These are phyloP conservation scores for Fraxinus anomala DNA, from an alignment of 257 asterid species.

Conservation along the genomic window DNA sequence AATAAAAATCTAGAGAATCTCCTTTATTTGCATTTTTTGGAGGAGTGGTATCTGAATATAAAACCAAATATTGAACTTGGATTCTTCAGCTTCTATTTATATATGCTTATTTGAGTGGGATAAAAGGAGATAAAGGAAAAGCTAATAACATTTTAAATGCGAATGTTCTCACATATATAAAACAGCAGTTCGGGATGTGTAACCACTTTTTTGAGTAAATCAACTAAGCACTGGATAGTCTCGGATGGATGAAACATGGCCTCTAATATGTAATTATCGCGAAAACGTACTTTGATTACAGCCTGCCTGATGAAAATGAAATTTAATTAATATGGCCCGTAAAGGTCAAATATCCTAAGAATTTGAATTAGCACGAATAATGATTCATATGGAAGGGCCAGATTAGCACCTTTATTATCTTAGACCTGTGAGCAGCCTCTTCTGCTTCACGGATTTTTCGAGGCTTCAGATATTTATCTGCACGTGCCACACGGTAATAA, in stretches of 20 bases:
- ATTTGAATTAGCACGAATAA: background rate
- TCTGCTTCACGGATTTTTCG: slow-evolving; percentile 83
- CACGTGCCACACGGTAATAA: background rate
- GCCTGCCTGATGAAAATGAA: slow-evolving; percentile 48
- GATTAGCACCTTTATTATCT: slow-evolving; percentile 76
- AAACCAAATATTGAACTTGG: background rate
- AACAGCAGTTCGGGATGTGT: slow-evolving; percentile 69
- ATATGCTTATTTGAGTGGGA: slow-evolving; percentile 13
- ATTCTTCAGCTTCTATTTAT: slow-evolving; percentile 10
- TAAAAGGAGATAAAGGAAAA: background rate
- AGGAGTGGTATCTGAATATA: slow-evolving; percentile 34
- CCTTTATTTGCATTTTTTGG: too few species aligned
- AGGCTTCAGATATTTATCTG: slow-evolving; percentile 82
- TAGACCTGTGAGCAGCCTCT: slow-evolving; percentile 81
- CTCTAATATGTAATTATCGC: slow-evolving; percentile 83
- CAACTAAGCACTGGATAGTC: slow-evolving; percentile 70
- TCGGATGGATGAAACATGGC: slow-evolving; percentile 87
- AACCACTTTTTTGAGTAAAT: slow-evolving; percentile 66
- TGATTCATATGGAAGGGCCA: slow-evolving; percentile 20
- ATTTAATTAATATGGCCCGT: background rate
- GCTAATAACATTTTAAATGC: too few species aligned
- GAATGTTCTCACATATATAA: slow-evolving; percentile 62
- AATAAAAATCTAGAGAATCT: too few species aligned
- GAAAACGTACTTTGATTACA: slow-evolving; percentile 82
- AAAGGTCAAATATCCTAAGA: background rate